Conservation (phyloP, 202 grass and related monocot species). For the Zizania palustris region DNA sequence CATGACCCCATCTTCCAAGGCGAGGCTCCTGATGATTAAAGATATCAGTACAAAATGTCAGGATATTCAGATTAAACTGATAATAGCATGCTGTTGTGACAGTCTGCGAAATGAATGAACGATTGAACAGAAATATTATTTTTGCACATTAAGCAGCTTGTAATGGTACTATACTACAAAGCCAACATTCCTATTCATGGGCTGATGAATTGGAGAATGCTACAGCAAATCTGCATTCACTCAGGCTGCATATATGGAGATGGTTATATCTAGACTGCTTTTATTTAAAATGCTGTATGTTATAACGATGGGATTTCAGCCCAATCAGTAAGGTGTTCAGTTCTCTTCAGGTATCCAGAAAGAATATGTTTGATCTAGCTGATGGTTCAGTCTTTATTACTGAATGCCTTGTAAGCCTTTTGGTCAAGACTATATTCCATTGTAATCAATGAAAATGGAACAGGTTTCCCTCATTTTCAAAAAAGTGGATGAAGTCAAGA, state of each 20-base stretch:
- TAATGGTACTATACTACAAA: neutral
- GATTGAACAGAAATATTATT: neutral
- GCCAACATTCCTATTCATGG: neutral
- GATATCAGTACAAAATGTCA: neutral
- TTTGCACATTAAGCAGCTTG: neutral
- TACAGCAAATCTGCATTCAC: neutral
- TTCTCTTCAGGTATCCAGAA: neutral
- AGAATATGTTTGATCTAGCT: neutral
- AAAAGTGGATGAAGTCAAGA: neutral
- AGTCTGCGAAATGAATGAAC: neutral
- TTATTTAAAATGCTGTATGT: neutral
- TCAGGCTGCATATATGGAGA: neutral
- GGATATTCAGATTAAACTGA: slow-evolving; percentile 2
- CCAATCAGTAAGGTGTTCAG: too few relatives aligned
- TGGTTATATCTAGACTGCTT: neutral
- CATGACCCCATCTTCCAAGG: slow-evolving; percentile 72
- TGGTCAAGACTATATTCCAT: neutral
- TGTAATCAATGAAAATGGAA: neutral
- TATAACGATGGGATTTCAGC: neutral
- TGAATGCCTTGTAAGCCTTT: neutral
- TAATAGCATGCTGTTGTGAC: neutral
- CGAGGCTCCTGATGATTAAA: slow-evolving; percentile 69
- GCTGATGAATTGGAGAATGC: neutral
- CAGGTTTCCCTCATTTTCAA: neutral
- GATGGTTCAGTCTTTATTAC: neutral